A percentile compares a stretch with the other conserved stretches of the same genome.
Evolutionary conservation across 176 grass and related monocot genomes (phyloP).

Genomic region (Aegilops umbellulata): DNA sequence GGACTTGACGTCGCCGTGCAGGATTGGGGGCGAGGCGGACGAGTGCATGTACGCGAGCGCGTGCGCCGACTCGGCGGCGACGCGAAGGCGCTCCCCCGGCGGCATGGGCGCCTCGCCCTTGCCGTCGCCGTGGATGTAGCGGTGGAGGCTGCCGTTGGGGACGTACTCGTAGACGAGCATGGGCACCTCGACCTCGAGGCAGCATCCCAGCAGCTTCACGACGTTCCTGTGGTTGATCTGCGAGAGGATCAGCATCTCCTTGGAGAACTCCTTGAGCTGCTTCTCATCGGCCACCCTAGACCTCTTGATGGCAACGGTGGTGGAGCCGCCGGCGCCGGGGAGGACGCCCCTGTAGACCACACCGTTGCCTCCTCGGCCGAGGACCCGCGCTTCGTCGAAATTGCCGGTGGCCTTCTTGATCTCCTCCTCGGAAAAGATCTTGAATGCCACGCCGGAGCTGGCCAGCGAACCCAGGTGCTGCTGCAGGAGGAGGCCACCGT

Average conservation of each 20-base stretch:
- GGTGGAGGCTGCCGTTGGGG: constrained; percentile 47
- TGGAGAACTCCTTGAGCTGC: constrained; percentile 39
- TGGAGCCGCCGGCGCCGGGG: background rate
- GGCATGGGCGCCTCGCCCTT: background rate
- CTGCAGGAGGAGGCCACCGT: constrained; percentile 55
- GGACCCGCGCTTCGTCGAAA: constrained; percentile 15
- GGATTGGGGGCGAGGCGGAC: constrained; percentile 36
- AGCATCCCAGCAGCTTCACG: constrained; percentile 49
- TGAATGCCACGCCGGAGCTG: constrained; percentile 21
- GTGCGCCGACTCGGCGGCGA: constrained; percentile 46
- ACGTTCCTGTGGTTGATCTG: constrained; percentile 67
- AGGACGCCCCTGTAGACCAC: constrained; percentile 44
- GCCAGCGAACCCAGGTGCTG: constrained; percentile 39
- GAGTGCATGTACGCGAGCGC: constrained; percentile 55
- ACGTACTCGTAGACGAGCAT: constrained; percentile 59
- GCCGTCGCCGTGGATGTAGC: constrained; percentile 31
- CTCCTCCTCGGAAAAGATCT: constrained; percentile 43
- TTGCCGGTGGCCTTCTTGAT: constrained; percentile 33
- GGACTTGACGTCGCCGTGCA: constrained; percentile 66
- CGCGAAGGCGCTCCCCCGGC: constrained; percentile 15
- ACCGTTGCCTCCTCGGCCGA: constrained; percentile 41
- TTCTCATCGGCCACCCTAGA: constrained; percentile 35
- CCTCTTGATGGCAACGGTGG: constrained; percentile 38
- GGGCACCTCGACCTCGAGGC: constrained; percentile 57
- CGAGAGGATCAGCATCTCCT: constrained; percentile 51